Evolutionary conservation across 1,284 basidiomycete species (phyloP), one percentile per base, ranked within the genome.

Genomic region (Thelephora terrestris): DNA sequence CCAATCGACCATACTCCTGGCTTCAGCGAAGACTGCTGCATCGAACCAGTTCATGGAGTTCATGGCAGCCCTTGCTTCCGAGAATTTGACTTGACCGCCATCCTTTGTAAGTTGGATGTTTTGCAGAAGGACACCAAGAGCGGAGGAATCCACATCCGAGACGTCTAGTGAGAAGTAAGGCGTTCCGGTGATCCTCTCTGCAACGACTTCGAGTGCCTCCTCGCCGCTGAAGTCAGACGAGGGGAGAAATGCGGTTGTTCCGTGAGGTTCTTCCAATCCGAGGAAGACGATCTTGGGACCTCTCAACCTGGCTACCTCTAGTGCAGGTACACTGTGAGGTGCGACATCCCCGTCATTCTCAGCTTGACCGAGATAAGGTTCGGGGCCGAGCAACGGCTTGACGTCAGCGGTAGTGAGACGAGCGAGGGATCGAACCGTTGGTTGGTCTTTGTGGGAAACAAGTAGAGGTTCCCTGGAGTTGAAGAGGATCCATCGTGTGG

Each of bases 1-100:
- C 93, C 92, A 96, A 61, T 95, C 92, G 6, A 85, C 71, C 74
- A 95, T 71, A 47, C 84, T 87, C 52, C 89, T 71, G 2, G 81
- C 87, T 48, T 77, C 73, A 0, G 89, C 85, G 58, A 87, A 88
- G 0, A 94, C 65, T 1, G 76, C 81, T 1, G 83, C 88, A 40
- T 81, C 79, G 60, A 79, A 76, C 37, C 54, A 55, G 57, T 75
- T 74, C 57, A 83, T 65, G 24, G 60, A 66, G 5, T 70, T 68
- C 61, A 81, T 79, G 20, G 83, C 71, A 1, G 74, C 61, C 50
- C 88, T 68, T 1, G 88, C 74, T 51, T 93, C 90, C 9, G 72
- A 71, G 70, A 87, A 96, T 37, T 68, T 69, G 45, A 81, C 51
- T 21, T 59, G 61, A 52, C 60, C 64, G 39, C 67, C 73, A 36